Conservation (phyloP, 106 monocot species). For the Cymbidium sinense region DNA sequence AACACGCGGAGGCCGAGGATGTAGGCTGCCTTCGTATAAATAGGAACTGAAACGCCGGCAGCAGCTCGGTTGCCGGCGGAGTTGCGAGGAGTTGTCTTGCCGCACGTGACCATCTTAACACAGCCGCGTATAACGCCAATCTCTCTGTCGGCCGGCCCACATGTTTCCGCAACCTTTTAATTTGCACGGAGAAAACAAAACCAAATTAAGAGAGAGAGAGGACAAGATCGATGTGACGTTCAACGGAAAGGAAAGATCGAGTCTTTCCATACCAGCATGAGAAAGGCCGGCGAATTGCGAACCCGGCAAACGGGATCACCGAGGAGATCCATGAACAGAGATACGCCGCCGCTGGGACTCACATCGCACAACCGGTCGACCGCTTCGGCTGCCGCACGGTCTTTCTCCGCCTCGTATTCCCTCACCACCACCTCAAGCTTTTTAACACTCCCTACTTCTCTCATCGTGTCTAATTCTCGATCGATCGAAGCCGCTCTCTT, state of each 20-base stretch:
- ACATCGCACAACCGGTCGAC: constrained; percentile 31
- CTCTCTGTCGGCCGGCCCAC: constrained; percentile 1
- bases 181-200: not conserved
- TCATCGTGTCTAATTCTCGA: not conserved
- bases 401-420: constrained; percentile 18
- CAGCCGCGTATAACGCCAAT: constrained; percentile 26
- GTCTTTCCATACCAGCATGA: constrained; percentile 39
- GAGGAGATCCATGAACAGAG: constrained; percentile 52
- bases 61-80: not conserved
- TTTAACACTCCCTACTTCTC: not conserved
- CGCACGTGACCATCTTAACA: constrained; percentile 24
- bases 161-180: constrained; percentile 11
- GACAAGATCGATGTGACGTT: no score
- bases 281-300: constrained; percentile 48
- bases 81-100: not conserved
- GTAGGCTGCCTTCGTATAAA: constrained; percentile 23
- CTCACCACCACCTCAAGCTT: constrained; percentile 6
- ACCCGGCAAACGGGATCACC: constrained; percentile 56
- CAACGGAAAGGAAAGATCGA: not conserved
- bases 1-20: constrained; percentile 35
- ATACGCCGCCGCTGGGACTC: constrained; percentile 24
- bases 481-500: not conserved
- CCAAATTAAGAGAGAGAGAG: not conserved
- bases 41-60: not conserved
- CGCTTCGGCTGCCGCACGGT: constrained; percentile 12